These are phyloP conservation scores for Zelopaecilomyces penicillatus DNA, from an alignment of 2,329 filamentous ascomycete species.

Conservation along the genomic window DNA sequence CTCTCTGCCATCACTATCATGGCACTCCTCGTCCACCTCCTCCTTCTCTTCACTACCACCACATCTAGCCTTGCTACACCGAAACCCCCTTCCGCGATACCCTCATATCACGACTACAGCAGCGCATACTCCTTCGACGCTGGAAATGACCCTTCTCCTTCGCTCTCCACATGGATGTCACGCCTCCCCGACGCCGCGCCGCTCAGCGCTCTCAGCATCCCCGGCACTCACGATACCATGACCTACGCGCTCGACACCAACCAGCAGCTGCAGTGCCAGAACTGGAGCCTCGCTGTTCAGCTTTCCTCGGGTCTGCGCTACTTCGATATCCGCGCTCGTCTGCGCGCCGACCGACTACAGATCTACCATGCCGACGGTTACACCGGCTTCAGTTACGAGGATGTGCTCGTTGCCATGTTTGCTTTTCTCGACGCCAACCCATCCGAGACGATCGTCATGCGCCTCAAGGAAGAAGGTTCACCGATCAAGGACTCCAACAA, in stretches of 20 bases:
- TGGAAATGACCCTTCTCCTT: conserved; percentile 19
- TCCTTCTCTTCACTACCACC: conserved; percentile 14
- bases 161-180: conserved; percentile 33
- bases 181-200: conserved; percentile 30
- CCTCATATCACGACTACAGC: conserved; percentile 20
- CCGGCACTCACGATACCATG: conserved; percentile 47
- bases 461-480: conserved; percentile 39
- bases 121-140: conserved; percentile 35
- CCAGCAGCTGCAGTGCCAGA: conserved; percentile 38
- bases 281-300: conserved; percentile 35
- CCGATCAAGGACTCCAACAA: conserved; percentile 25
- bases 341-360: conserved; percentile 33
- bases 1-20: conserved; percentile 14
- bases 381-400: conserved; percentile 36
- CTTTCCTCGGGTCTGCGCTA: conserved; percentile 39
- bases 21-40: conserved; percentile 15
- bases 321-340: conserved; percentile 39
- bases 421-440: conserved; percentile 38
- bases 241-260: conserved; percentile 30
- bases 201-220: conserved; percentile 38
- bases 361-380: conserved; percentile 39
- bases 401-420: conserved; percentile 35
- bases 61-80: conserved; percentile 16
- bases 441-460: conserved; percentile 39
- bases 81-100: conserved; percentile 11